A percentile compares a stretch with the other conserved stretches of the same genome.
Conservation (phyloP, 805 yeast genomes). For the Soucietia sequanensis region DNA sequence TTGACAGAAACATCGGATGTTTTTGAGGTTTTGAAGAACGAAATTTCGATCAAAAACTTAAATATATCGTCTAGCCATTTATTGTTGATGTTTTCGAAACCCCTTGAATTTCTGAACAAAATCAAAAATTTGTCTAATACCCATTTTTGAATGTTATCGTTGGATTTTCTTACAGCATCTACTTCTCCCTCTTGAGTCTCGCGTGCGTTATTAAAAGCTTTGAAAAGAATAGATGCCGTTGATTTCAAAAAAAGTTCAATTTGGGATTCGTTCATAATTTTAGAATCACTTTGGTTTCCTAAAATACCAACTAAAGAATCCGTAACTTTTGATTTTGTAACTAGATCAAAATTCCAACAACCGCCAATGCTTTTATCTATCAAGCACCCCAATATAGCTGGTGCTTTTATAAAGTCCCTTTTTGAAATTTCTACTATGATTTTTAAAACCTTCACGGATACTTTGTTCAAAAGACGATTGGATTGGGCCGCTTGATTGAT, state of each 20-base stretch:
- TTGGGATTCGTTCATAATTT: constrained; percentile 6
- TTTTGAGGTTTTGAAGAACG: constrained; percentile 35
- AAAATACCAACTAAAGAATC: constrained; percentile 34
- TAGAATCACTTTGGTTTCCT: constrained; percentile 14
- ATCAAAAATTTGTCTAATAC: constrained; percentile 56
- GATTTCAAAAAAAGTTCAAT: constrained; percentile 15
- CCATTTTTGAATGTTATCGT: constrained; percentile 51
- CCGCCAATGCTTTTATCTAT: constrained; percentile 42
- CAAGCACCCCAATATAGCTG: constrained; percentile 24
- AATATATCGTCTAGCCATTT: constrained; percentile 36
- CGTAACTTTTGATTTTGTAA: constrained; percentile 67
- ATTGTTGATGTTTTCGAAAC: constrained; percentile 14
- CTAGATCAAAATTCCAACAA: constrained; percentile 67
- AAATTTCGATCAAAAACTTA: constrained; percentile 35
- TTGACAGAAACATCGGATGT: constrained; percentile 23
- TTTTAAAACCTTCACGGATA: constrained; percentile 54
- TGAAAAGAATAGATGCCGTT: constrained; percentile 21
- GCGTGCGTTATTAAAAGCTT: constrained; percentile 22
- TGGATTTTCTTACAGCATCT: constrained; percentile 21
- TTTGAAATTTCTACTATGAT: constrained; percentile 39
- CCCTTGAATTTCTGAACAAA: constrained; percentile 48
- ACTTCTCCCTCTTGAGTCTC: constrained; percentile 19
- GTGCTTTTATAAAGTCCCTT: constrained; percentile 39
- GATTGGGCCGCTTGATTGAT: constrained; percentile 73
- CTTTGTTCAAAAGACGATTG: constrained; percentile 63